Percentiles rank a stretch among this genome's conserved stretches.
Conservation (phyloP, 371 early-diverging fungal species). For the Syncephalastrum racemosum region DNA sequence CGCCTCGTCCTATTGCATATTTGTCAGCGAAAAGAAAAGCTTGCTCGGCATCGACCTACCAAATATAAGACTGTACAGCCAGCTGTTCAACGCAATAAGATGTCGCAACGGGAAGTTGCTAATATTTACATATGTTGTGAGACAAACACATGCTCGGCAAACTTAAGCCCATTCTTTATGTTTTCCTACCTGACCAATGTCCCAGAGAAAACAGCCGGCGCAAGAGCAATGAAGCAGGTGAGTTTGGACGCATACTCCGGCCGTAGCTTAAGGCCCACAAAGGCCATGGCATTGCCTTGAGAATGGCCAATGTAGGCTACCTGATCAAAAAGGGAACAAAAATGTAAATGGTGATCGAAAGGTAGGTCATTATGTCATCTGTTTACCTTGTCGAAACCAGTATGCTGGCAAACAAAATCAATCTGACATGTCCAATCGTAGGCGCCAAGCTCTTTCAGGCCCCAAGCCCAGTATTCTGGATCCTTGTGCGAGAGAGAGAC, state of each 20-base stretch:
- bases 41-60: constrained; percentile 15
- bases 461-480: constrained; percentile 58
- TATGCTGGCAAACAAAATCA: constrained; percentile 32
- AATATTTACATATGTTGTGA: constrained; percentile 3
- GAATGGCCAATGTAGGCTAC: constrained; percentile 59
- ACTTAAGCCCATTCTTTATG: too few relatives aligned
- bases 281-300: constrained; percentile 61
- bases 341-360: background rate
- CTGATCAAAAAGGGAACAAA: constrained; percentile 14
- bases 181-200: constrained; percentile 38
- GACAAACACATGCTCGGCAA: background rate
- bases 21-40: constrained; percentile 3
- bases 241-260: constrained; percentile 42
- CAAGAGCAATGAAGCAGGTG: constrained; percentile 55
- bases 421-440: constrained; percentile 51
- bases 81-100: constrained; percentile 28
- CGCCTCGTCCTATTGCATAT: constrained; percentile 32
- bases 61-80: constrained; percentile 29
- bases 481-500: constrained; percentile 27
- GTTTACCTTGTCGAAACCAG: constrained; percentile 30
- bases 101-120: constrained; percentile 30
- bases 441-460: constrained; percentile 49
- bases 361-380: background rate
- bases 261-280: constrained; percentile 44
- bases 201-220: constrained; percentile 58